These are phyloP conservation scores for Gliomastix tumulicola DNA, from an alignment of 2,329 filamentous ascomycete genomes.

Conservation along the genomic window DNA sequence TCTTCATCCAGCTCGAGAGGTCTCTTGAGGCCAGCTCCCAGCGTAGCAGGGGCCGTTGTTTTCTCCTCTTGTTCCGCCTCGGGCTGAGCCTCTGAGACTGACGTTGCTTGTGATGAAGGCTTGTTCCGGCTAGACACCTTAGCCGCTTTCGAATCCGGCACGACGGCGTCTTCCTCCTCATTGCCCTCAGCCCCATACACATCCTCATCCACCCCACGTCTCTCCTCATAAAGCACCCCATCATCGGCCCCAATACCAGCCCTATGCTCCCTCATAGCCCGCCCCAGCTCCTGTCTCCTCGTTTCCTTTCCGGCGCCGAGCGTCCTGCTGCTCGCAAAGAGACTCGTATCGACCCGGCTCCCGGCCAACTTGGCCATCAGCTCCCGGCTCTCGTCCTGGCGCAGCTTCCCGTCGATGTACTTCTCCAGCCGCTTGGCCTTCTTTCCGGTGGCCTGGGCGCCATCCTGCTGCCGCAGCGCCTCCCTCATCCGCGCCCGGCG, in stretches of 20 bases:
- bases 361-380: conserved; percentile 77
- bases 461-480: conserved; percentile 41
- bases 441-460: conserved; percentile 52
- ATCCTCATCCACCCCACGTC: conserved; percentile 18
- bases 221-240: conserved; percentile 44
- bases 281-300: conserved; percentile 60
- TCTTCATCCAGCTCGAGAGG: conserved; percentile 74
- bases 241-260: conserved; percentile 53
- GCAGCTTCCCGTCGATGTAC: conserved; percentile 81
- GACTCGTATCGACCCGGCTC: conserved; percentile 72
- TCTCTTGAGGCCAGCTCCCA: conserved; percentile 79
- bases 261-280: conserved; percentile 56
- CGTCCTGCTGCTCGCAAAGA: conserved; percentile 71
- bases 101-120: conserved; percentile 1
- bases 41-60: conserved; percentile 10
- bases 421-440: conserved; percentile 63
- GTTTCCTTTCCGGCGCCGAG: conserved; percentile 67
- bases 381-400: conserved; percentile 84
- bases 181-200: conserved; percentile 10
- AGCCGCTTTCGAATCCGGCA: conserved; percentile 8
- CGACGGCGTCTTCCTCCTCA: conserved; percentile 16
- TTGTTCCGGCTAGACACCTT: background rate
- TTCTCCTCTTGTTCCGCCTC: background rate
- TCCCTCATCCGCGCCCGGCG: conserved; percentile 30
- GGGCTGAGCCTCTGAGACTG: background rate